phyloP scores from a whole-genome alignment of 768 basidiomycete genomes.

The Xerocomellus amylosporus region DNA sequence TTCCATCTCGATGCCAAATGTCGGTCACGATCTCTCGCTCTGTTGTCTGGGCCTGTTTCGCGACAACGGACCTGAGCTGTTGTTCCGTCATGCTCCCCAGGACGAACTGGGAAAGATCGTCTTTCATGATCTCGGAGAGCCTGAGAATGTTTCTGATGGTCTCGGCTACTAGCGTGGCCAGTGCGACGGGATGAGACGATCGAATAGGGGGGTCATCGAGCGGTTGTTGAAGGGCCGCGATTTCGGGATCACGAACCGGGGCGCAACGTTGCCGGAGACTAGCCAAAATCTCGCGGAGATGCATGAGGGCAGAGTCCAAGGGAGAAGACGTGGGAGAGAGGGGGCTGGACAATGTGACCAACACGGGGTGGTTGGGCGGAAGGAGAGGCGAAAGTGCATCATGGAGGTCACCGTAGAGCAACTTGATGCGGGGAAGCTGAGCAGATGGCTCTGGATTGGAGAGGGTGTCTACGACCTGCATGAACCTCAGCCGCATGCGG shows the following conservation, averaged over 20 bases:
- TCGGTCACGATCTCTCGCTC: constrained; percentile 56
- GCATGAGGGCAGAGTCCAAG: constrained; percentile 50
- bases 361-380: constrained; percentile 48
- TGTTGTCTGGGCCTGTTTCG: constrained; percentile 48
- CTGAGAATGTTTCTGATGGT: constrained; percentile 47
- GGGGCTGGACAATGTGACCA: constrained; percentile 54
- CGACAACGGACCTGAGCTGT: constrained; percentile 49
- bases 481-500: constrained; percentile 19
- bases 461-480: constrained; percentile 54
- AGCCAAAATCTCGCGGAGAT: constrained; percentile 52
- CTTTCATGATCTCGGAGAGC: constrained; percentile 62
- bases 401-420: constrained; percentile 53
- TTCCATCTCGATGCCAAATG: constrained; percentile 42
- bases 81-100: constrained; percentile 65
- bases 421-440: constrained; percentile 58
- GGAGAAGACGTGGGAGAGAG: constrained; percentile 68
- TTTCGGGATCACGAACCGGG: constrained; percentile 55
- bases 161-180: constrained; percentile 50
- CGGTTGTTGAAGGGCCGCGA: constrained; percentile 43
- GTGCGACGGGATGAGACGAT: constrained; percentile 24
- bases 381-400: constrained; percentile 55
- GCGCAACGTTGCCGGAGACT: constrained; percentile 62
- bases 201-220: constrained; percentile 34
- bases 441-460: constrained; percentile 56
- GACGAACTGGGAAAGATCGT: constrained; percentile 63